These are phyloP conservation scores for Trypanosoma theileri DNA, from an alignment of 208 protist species.

Conservation along the genomic window DNA sequence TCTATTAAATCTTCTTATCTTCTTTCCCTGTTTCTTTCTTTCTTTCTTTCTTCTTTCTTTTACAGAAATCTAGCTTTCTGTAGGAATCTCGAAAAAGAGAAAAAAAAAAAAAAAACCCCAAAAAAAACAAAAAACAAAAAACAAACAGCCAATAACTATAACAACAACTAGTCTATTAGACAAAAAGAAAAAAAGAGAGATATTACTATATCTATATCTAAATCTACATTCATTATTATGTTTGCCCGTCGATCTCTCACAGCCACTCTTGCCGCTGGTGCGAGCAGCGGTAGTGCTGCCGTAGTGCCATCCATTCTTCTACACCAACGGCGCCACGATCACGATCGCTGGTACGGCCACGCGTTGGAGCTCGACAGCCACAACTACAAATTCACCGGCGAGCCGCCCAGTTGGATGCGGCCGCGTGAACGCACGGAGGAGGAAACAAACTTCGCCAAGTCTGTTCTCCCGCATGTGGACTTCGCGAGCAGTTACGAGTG, in stretches of 20 bases:
- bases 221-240: conserved; percentile 31
- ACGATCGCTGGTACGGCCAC: conserved; percentile 89
- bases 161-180: conserved; percentile 15
- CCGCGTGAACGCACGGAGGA: conserved; percentile 69
- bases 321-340: conserved; percentile 70
- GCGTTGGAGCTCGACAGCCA: conserved; percentile 79
- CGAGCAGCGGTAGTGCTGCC: no score
- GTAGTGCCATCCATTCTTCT: conserved; percentile 30
- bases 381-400: conserved; percentile 87
- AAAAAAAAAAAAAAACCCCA: background rate
- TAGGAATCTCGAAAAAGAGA: background rate
- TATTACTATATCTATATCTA: background rate
- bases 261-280: conserved; percentile 25
- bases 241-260: conserved; percentile 59
- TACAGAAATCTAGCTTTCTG: background rate
- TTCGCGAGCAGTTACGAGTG: conserved; percentile 85
- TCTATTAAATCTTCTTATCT: conserved; percentile 15
- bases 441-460: conserved; percentile 78
- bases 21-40: conserved; percentile 15
- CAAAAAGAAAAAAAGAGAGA: no score
- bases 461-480: conserved; percentile 76
- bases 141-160: conserved; percentile 12
- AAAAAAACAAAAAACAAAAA: background rate
- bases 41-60: conserved; percentile 3
- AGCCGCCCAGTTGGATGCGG: conserved; percentile 77